A percentile compares a stretch with the other conserved stretches of the same genome.
These are phyloP conservation scores for Glaciozyma antarctica DNA, from an alignment of 768 basidiomycete genomes.

Conservation along the genomic window DNA sequence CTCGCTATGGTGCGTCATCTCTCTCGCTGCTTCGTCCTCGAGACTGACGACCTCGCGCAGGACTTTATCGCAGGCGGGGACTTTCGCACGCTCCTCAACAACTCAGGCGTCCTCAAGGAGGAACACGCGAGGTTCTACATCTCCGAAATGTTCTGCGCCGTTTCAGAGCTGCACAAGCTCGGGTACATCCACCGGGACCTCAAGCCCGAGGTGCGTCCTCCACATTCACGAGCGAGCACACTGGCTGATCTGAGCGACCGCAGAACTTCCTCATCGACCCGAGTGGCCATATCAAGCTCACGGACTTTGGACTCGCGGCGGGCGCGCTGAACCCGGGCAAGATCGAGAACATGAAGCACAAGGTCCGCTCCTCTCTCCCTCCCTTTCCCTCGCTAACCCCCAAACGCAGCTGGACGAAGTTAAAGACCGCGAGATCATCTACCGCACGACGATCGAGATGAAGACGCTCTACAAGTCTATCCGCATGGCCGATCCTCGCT, in stretches of 20 bases:
- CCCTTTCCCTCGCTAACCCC: neutral
- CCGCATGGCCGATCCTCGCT: constrained; percentile 78
- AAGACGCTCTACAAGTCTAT: constrained; percentile 90
- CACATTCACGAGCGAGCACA: neutral
- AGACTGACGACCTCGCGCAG: constrained; percentile 24
- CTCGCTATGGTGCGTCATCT: constrained; percentile 63
- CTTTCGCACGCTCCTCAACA: constrained; percentile 93
- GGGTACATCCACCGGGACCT: constrained; percentile 98
- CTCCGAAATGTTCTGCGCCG: constrained; percentile 91
- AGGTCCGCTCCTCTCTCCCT: constrained; percentile 47
- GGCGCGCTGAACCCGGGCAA: constrained; percentile 88
- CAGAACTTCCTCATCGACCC: constrained; percentile 96
- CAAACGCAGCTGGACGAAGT: constrained; percentile 75
- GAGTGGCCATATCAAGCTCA: constrained; percentile 91
- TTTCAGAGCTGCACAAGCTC: constrained; percentile 88
- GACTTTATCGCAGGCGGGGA: constrained; percentile 98
- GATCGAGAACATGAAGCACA: constrained; percentile 88
- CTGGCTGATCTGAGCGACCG: neutral
- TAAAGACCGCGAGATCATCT: constrained; percentile 81
- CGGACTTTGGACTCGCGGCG: constrained; percentile 95
- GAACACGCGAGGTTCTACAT: constrained; percentile 96
- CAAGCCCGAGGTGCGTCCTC: constrained; percentile 75
- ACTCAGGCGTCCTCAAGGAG: constrained; percentile 93
- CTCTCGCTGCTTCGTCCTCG: neutral
- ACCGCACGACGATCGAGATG: constrained; percentile 85